phyloP scores from a whole-genome alignment of 805 yeast species.

The Candida schatavii region DNA sequence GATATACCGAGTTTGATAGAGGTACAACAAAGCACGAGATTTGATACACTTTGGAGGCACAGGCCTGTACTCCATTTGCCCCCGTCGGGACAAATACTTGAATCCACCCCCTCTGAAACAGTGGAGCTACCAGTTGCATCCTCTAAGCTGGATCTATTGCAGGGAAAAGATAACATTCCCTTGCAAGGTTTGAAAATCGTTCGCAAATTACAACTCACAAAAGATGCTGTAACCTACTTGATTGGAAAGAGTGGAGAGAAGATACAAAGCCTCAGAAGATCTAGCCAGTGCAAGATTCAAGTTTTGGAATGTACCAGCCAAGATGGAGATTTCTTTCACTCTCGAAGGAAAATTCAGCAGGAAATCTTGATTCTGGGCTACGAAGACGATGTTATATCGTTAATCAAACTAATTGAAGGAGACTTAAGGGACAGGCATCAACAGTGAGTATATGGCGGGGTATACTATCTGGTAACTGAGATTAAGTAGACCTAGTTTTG shows the following conservation, averaged over 20 bases:
- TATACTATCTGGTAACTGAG: too few species aligned
- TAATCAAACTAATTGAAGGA: neutral
- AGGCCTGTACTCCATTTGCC: neutral
- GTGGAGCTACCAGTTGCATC: neutral
- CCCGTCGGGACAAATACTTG: neutral
- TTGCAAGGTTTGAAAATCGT: neutral
- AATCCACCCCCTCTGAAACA: neutral
- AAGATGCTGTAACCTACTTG: slow-evolving; percentile 16
- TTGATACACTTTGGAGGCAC: neutral
- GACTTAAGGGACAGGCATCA: neutral
- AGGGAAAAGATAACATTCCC: neutral
- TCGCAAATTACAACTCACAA: slow-evolving; percentile 1
- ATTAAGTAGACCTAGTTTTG: too few species aligned
- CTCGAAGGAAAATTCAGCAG: neutral
- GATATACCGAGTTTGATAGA: neutral
- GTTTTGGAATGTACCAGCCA: slow-evolving; percentile 10
- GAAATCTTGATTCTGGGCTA: slow-evolving; percentile 1
- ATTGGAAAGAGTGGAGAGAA: slow-evolving; percentile 25
- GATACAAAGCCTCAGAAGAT: slow-evolving; percentile 19
- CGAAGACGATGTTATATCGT: neutral
- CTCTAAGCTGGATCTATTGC: too few species aligned
- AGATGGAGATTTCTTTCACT: neutral
- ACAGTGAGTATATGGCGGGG: too few species aligned
- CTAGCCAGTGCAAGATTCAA: slow-evolving; percentile 20
- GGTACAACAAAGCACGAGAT: neutral